Conservation (phyloP, 1,284 basidiomycete species). For the Boletus semigastroideus region DNA sequence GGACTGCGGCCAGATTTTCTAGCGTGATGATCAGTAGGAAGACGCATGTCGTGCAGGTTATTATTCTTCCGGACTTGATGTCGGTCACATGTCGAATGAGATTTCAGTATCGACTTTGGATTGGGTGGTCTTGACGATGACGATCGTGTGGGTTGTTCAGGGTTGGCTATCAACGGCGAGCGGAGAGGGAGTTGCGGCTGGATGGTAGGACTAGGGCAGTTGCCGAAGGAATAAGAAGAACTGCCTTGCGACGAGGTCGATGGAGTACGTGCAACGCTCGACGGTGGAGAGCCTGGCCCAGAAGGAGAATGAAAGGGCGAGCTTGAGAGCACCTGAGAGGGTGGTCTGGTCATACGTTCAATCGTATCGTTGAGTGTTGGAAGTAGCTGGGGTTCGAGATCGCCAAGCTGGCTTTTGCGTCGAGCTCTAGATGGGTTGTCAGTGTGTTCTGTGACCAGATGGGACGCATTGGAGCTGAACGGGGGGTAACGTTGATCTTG, state of each 20-base stretch:
- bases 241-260: slow-evolving; percentile 21
- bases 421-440: slow-evolving; percentile 21
- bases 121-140: slow-evolving; percentile 17
- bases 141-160: slow-evolving; percentile 11
- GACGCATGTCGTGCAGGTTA: slow-evolving; percentile 8
- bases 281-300: not conserved
- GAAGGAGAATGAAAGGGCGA: slow-evolving; percentile 9
- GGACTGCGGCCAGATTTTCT: slow-evolving; percentile 14
- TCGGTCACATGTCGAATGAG: slow-evolving; percentile 20
- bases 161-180: slow-evolving; percentile 5
- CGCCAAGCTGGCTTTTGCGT: slow-evolving; percentile 47
- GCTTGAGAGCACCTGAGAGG: slow-evolving; percentile 30
- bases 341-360: slow-evolving; percentile 62
- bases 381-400: slow-evolving; percentile 59
- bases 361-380: slow-evolving; percentile 70
- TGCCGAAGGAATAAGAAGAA: slow-evolving; percentile 9
- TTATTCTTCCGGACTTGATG: slow-evolving; percentile 7
- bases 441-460: slow-evolving; percentile 16
- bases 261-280: slow-evolving; percentile 17
- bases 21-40: slow-evolving; percentile 9
- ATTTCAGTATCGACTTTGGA: slow-evolving; percentile 31
- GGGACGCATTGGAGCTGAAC: slow-evolving; percentile 18
- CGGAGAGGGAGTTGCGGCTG: slow-evolving; percentile 3
- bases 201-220: slow-evolving; percentile 2
- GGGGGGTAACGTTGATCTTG: slow-evolving; percentile 1